phyloP scores from a whole-genome alignment of 164 flowering plant genomes.

The Berberis vulgaris region DNA sequence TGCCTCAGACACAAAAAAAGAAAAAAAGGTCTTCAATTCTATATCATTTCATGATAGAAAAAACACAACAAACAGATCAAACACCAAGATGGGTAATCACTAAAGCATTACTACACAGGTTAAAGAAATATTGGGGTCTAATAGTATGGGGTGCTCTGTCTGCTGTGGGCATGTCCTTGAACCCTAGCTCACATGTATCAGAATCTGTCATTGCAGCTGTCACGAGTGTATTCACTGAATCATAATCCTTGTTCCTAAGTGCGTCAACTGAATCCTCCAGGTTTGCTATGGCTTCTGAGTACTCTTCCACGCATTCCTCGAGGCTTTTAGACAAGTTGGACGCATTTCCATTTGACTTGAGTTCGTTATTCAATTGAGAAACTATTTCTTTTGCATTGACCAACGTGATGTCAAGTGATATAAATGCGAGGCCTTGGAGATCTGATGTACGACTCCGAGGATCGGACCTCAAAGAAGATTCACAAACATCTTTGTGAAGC shows the following conservation, averaged over 20 bases:
- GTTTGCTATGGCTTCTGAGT: slow-evolving; percentile 15
- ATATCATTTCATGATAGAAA: too few relatives aligned
- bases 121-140: slow-evolving; percentile 8
- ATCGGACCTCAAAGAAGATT: slow-evolving; percentile 20
- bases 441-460: slow-evolving; percentile 15
- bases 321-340: slow-evolving; percentile 3
- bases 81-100: not conserved
- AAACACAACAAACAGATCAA: not conserved
- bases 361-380: not conserved
- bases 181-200: slow-evolving; percentile 17
- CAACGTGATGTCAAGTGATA: slow-evolving; percentile 16
- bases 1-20: too few relatives aligned
- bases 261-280: slow-evolving; percentile 11
- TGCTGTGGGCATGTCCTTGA: slow-evolving; percentile 4
- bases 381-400: slow-evolving; percentile 4
- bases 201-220: slow-evolving; percentile 25
- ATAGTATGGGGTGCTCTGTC: slow-evolving; percentile 7
- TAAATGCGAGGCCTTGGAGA: slow-evolving; percentile 15
- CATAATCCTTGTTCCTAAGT: slow-evolving; percentile 4
- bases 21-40: too few relatives aligned
- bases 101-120: slow-evolving; percentile 17
- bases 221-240: slow-evolving; percentile 6
- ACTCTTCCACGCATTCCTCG: slow-evolving; percentile 13
- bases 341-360: not conserved
- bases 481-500: slow-evolving; percentile 14